Evolutionary conservation across 441 rosid genomes (phyloP).

Genomic region (Lepidium campestre): DNA sequence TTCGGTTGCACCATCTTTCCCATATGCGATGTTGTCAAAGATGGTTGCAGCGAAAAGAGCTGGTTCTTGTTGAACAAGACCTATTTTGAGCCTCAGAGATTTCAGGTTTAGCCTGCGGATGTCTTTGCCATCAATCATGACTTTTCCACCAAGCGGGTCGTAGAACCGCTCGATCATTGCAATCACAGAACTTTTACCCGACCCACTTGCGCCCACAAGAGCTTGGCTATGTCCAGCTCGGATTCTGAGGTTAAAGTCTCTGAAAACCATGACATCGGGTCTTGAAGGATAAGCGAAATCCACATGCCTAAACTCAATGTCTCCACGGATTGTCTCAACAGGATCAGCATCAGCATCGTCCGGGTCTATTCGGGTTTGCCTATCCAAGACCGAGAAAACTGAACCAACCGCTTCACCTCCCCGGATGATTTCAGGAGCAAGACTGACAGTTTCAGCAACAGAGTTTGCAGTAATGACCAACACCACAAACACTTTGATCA

Average conservation of each 20-base stretch:
- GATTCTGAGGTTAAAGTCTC: constrained; percentile 76
- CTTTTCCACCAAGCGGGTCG: constrained; percentile 80
- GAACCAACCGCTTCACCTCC: constrained; percentile 99
- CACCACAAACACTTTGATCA: constrained; percentile 95
- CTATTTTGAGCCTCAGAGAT: constrained; percentile 81
- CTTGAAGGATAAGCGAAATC: constrained; percentile 96
- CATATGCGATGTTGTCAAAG: constrained; percentile 90
- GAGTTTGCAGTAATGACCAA: constrained; percentile 91
- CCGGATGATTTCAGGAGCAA: constrained; percentile 93
- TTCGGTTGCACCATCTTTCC: constrained; percentile 87
- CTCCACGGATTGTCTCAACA: constrained; percentile 80
- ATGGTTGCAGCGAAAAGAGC: constrained; percentile 91
- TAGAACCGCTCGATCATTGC: constrained; percentile 91
- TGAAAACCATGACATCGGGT: constrained; percentile 77
- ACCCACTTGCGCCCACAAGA: constrained; percentile 95
- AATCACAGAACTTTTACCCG: constrained; percentile 92
- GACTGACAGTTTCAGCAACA: constrained; percentile 97
- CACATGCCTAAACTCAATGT: constrained; percentile 90
- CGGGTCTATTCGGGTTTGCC: constrained; percentile 74
- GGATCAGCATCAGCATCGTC: constrained; percentile 91
- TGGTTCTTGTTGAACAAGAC: constrained; percentile 97
- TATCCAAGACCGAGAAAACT: constrained; percentile 79
- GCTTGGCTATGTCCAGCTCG: constrained; percentile 97
- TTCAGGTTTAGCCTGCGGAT: constrained; percentile 76
- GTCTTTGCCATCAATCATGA: constrained; percentile 95